Percentiles rank a stretch among this genome's conserved stretches.
Evolutionary conservation across 495 filamentous ascomycete species (phyloP).

Genomic region (Hyaloscypha bicolor): DNA sequence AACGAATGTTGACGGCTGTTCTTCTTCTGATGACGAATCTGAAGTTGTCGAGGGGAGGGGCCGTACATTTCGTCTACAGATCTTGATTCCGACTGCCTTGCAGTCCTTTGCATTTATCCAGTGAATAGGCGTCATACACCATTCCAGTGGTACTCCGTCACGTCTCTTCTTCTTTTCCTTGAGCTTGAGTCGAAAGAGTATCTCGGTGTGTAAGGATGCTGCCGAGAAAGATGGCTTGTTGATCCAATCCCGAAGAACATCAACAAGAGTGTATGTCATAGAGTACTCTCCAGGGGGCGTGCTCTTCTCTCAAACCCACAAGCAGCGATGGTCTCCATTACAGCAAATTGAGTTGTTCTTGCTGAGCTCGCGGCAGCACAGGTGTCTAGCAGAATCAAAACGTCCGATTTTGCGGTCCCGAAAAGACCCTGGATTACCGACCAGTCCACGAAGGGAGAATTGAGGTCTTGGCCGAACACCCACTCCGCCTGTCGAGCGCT

Average conservation of each 20-base stretch:
- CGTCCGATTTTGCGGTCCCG: slow-evolving; percentile 51
- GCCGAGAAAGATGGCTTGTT: slow-evolving; percentile 45
- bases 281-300: slow-evolving; percentile 52
- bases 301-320: slow-evolving; percentile 56
- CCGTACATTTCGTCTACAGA: too few relatives aligned
- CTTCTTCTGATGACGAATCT: too few relatives aligned
- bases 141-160: slow-evolving; percentile 48
- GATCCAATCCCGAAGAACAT: slow-evolving; percentile 53
- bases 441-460: slow-evolving; percentile 54
- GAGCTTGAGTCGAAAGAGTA: slow-evolving; percentile 53
- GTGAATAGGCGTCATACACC: slow-evolving; percentile 52
- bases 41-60: too few relatives aligned
- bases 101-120: slow-evolving; percentile 56
- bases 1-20: background rate
- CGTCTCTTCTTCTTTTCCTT: slow-evolving; percentile 44
- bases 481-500: slow-evolving; percentile 54
- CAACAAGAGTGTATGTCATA: slow-evolving; percentile 52
- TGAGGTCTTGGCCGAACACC: slow-evolving; percentile 39
- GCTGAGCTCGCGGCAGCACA: slow-evolving; percentile 56
- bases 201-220: slow-evolving; percentile 54
- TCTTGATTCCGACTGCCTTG: slow-evolving; percentile 32
- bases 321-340: slow-evolving; percentile 55
- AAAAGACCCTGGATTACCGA: slow-evolving; percentile 55
- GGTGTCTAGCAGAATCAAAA: slow-evolving; percentile 56
- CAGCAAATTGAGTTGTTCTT: slow-evolving; percentile 48